Percentiles rank a stretch among this genome's conserved stretches.
Conservation (phyloP, 2,329 filamentous ascomycete genomes). For the Podosphaera aphanis region DNA sequence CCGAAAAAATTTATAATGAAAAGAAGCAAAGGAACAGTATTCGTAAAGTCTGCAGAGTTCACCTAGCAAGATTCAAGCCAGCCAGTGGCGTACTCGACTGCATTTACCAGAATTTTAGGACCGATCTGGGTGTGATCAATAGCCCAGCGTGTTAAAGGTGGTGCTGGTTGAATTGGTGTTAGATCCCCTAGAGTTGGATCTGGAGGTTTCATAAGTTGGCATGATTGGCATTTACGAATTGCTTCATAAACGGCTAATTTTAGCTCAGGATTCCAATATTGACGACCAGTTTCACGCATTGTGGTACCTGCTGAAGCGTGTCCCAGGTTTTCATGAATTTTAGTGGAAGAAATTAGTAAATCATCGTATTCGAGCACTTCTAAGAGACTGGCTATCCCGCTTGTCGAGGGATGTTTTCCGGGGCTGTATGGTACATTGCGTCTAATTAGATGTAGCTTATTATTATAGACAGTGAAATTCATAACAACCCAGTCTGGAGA, state of each 20-base stretch:
- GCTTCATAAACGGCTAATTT: not conserved
- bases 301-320: not conserved
- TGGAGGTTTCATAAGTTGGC: not conserved
- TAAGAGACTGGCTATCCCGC: not conserved
- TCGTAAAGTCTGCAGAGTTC: not conserved
- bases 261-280: not conserved
- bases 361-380: not conserved
- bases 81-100: slow-evolving; percentile 1
- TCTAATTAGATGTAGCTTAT: not conserved
- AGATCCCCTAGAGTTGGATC: not conserved
- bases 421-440: not conserved
- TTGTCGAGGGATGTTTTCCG: not conserved
- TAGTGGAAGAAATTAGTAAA: not conserved
- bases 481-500: not conserved
- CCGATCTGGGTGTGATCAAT: not conserved
- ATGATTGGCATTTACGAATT: not conserved
- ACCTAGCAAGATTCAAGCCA: not conserved
- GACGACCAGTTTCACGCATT: not conserved
- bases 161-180: not conserved
- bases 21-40: not conserved
- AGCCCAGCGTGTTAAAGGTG: not conserved
- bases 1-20: not conserved
- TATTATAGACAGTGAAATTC: not conserved
- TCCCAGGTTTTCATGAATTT: not conserved
- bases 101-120: not conserved